Evolutionary conservation across 805 yeast species (phyloP).

Genomic region (Ogataea methanolica): DNA sequence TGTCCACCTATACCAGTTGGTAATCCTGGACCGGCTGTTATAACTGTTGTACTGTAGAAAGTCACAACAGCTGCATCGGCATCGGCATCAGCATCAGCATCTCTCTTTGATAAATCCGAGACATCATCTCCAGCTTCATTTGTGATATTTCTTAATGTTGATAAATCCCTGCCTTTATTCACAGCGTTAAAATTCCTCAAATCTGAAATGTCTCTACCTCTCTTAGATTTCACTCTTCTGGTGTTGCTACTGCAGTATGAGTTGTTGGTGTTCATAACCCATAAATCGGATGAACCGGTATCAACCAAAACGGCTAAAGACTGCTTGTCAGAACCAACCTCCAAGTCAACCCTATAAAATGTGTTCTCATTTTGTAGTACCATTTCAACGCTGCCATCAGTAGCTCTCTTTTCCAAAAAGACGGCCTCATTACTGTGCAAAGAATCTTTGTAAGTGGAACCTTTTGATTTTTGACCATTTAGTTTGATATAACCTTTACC

Average conservation of each 20-base stretch:
- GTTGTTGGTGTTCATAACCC: slow-evolving; percentile 51
- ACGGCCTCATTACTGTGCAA: slow-evolving; percentile 11
- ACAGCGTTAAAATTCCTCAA: slow-evolving; percentile 4
- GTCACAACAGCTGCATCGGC: not conserved
- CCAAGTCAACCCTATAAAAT: slow-evolving; percentile 42
- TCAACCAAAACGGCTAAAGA: slow-evolving; percentile 57
- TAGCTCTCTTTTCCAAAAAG: slow-evolving; percentile 21
- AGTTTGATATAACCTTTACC: slow-evolving; percentile 14
- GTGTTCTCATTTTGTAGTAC: slow-evolving; percentile 34
- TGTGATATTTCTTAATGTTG: too few species aligned
- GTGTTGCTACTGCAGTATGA: slow-evolving; percentile 35
- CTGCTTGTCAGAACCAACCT: slow-evolving; percentile 57
- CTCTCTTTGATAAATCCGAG: too few species aligned
- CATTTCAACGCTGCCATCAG: slow-evolving; percentile 26
- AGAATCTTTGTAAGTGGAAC: slow-evolving; percentile 11
- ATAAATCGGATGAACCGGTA: slow-evolving; percentile 73
- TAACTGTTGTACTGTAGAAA: not conserved
- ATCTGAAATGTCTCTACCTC: slow-evolving; percentile 5
- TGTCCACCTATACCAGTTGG: not conserved
- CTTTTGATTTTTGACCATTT: slow-evolving; percentile 18
- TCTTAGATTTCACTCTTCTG: not conserved
- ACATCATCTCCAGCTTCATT: too few species aligned
- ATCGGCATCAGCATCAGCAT: not conserved
- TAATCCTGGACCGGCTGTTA: not conserved
- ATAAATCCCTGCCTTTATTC: too few species aligned